A percentile compares a stretch with the other conserved stretches of the same genome.
These are phyloP conservation scores for Calonectria leucothoes DNA, from an alignment of 2,329 filamentous ascomycete genomes.

Conservation along the genomic window DNA sequence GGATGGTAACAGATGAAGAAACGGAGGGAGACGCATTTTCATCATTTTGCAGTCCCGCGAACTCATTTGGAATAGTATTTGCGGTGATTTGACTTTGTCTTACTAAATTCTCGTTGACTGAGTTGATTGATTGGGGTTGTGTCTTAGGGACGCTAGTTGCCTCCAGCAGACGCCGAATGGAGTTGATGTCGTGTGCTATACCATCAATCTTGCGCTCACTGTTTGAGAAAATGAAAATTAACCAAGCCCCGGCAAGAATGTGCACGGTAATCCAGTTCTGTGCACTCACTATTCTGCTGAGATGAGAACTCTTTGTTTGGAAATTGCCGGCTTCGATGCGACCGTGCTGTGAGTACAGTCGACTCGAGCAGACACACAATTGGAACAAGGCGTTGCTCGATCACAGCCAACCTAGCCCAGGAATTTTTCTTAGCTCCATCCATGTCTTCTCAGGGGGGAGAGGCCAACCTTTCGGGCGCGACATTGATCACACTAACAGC, in stretches of 20 bases:
- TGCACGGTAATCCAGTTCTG: not conserved
- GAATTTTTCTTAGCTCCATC: too few species aligned
- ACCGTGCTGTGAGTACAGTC: constrained; percentile 47
- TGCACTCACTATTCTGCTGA: constrained; percentile 50
- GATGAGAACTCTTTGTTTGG: constrained; percentile 50
- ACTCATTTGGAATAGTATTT: too few species aligned
- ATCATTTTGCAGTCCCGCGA: not conserved
- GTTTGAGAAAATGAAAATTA: not conserved
- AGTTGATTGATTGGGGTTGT: not conserved
- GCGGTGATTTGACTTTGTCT: not conserved
- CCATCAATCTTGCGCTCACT: constrained; percentile 53
- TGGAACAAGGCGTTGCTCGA: constrained; percentile 39
- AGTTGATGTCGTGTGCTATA: constrained; percentile 47
- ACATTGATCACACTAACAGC: constrained; percentile 37
- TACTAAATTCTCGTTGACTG: not conserved
- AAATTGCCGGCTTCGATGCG: constrained; percentile 33
- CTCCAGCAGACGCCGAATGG: constrained; percentile 43
- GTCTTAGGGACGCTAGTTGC: constrained; percentile 24
- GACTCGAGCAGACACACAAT: constrained; percentile 47
- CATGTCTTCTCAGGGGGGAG: not conserved
- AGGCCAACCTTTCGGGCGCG: constrained; percentile 33
- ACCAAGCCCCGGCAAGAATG: too few species aligned
- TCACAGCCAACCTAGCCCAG: constrained; percentile 39
- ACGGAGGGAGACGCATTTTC: not conserved
- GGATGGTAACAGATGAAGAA: not conserved